Evolutionary conservation across 2,329 filamentous ascomycete genomes (phyloP), one percentile per base, ranked within the genome.

Genomic region (Trichophyton benhamiae): DNA sequence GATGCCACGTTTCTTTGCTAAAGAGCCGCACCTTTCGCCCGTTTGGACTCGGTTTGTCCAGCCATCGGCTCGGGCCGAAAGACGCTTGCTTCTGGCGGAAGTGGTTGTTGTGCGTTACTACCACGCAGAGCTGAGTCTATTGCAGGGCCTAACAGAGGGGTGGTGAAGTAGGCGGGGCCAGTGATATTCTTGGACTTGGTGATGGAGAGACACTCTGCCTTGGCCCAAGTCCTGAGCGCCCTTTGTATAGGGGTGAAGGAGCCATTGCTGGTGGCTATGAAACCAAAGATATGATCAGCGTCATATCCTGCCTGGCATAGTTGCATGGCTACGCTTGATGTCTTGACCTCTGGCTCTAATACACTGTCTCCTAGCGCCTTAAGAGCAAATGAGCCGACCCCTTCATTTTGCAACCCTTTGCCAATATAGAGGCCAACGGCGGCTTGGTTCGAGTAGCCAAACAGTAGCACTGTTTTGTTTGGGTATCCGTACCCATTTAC

Each of bases 11-110:
- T 49, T 25, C 3, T 36, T 22, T 1, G 61, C 44, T 22, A 62
- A 27, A 3, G 57, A 55, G 20, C 57, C 33, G 36, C 61, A 62
- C 33, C 36, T 48, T 17, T 62, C 61, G 9, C 61, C 61, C 6
- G 7, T 11, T 33, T n/a, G 22, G 13, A 62, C 49, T 17, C 49
- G 33, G 15, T 57, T 57, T 1, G 61, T 44, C 27, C 36, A 38
- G 41, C 61, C 57, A 0, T 53, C 57, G 9, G 22, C 61, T 20
- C 61, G 57, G 11, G 61, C 33, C n/a, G 36, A 30, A 33, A 49
- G 15, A 5, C 33, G 36, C n/a, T n/a, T 20, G 22, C 33, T 20
- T 36, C 25, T 15, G n/a, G 13, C 42, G 9, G 57, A 30, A 30
- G 27, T 30, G 25, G 6, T 6, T 48, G 11, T 17, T 2, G 46